A percentile compares a stretch with the other conserved stretches of the same genome.
Conservation (phyloP, 371 early-diverging fungal genomes). For the Mortierella sp. region DNA sequence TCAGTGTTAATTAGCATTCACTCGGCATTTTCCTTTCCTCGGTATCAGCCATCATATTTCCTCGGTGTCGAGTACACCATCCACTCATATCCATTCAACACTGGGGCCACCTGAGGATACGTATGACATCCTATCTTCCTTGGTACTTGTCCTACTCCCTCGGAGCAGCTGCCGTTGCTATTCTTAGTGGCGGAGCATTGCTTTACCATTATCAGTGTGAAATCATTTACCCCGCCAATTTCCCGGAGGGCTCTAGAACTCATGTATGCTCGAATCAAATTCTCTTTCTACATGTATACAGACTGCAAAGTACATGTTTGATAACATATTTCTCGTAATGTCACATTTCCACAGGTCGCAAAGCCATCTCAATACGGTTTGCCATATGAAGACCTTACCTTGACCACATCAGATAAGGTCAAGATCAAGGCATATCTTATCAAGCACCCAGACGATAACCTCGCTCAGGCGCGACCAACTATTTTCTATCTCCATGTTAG, state of each 20-base stretch:
- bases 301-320: too few species aligned
- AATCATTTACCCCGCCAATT: conserved; percentile 87
- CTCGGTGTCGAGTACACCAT: neutral
- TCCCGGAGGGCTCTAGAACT: conserved; percentile 84
- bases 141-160: conserved; percentile 60
- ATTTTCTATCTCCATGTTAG: conserved; percentile 88
- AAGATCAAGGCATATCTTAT: conserved; percentile 86
- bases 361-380: conserved; percentile 81
- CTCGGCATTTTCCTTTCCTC: too few species aligned
- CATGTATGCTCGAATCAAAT: conserved; percentile 61
- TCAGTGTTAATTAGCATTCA: too few species aligned
- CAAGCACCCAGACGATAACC: conserved; percentile 64
- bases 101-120: neutral
- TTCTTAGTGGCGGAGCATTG: conserved; percentile 62
- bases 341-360: conserved; percentile 63
- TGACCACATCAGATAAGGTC: conserved; percentile 86
- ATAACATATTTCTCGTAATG: neutral
- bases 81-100: neutral
- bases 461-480: conserved; percentile 74
- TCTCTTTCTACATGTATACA: too few species aligned
- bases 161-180: conserved; percentile 60
- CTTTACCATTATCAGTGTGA: conserved; percentile 87
- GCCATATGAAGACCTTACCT: conserved; percentile 79
- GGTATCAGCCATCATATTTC: neutral
- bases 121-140: conserved; percentile 53